A percentile compares a stretch with the other conserved stretches of the same genome.
These are phyloP conservation scores for Colletotrichum scovillei DNA, from an alignment of 2,329 filamentous ascomycete genomes.

Conservation along the genomic window DNA sequence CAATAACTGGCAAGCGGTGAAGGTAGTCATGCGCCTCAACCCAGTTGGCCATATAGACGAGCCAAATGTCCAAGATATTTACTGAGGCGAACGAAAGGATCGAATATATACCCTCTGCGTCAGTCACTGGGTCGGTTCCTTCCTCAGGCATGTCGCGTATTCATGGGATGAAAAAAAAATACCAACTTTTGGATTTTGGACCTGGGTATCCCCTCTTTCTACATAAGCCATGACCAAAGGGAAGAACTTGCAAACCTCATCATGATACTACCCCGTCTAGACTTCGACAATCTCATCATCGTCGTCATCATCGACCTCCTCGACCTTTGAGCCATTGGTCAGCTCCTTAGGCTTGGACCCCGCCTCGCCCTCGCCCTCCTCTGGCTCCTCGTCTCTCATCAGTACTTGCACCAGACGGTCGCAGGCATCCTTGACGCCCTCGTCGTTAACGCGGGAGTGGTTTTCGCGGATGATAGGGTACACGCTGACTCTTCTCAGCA, in stretches of 20 bases:
- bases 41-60: background rate
- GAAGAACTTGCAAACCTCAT: background rate
- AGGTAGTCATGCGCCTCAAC: background rate
- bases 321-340: constrained; percentile 55
- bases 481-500: constrained; percentile 80
- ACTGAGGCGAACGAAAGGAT: background rate
- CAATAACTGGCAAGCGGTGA: background rate
- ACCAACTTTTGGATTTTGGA: constrained; percentile 4
- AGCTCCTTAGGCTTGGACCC: constrained; percentile 51
- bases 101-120: background rate
- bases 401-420: constrained; percentile 91
- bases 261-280: constrained; percentile 41
- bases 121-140: background rate
- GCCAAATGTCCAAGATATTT: background rate
- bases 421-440: constrained; percentile 84
- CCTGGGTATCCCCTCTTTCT: constrained; percentile 33
- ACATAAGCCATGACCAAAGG: constrained; percentile 28
- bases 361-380: constrained; percentile 50
- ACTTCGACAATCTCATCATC: constrained; percentile 68
- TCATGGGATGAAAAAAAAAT: background rate
- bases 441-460: constrained; percentile 81
- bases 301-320: constrained; percentile 60
- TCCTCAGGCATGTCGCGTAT: background rate
- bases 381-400: constrained; percentile 80
- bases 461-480: constrained; percentile 92